Evolutionary conservation across 2,329 filamentous ascomycete species (phyloP).

Genomic region (Metarhizium rileyi): DNA sequence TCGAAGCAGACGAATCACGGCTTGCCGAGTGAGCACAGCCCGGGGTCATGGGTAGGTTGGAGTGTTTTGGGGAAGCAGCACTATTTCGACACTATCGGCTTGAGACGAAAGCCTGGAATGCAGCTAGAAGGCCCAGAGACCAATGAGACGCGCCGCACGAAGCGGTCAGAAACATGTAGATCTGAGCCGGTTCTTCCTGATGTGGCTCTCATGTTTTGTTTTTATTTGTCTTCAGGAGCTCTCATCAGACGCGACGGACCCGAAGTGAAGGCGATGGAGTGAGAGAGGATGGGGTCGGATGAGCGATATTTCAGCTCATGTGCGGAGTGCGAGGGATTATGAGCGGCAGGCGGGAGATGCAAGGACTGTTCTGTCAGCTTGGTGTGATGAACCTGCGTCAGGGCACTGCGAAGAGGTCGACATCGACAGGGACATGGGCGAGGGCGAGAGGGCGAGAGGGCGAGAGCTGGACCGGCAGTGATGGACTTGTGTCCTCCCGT

Average conservation of each 20-base stretch:
- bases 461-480: not conserved
- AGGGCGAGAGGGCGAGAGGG: not conserved
- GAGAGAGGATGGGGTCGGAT: not conserved
- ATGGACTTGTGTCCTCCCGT: not conserved
- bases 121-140: not conserved
- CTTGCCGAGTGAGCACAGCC: not conserved
- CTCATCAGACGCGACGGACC: not conserved
- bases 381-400: slow-evolving; percentile 1
- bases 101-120: not conserved
- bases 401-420: not conserved
- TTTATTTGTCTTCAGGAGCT: not conserved
- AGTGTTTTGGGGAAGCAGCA: not conserved
- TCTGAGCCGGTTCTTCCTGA: not conserved
- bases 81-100: not conserved
- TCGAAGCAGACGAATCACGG: not conserved
- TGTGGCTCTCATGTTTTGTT: not conserved
- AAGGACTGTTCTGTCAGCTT: slow-evolving; percentile 6
- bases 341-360: not conserved
- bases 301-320: slow-evolving; percentile 7
- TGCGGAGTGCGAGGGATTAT: not conserved
- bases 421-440: not conserved
- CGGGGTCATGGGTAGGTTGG: not conserved
- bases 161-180: slow-evolving; percentile 3
- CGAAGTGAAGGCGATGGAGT: not conserved
- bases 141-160: not conserved